Base-by-base conservation (phyloP, 768 basidiomycete genomes). In the Epithele typhae region DNA sequence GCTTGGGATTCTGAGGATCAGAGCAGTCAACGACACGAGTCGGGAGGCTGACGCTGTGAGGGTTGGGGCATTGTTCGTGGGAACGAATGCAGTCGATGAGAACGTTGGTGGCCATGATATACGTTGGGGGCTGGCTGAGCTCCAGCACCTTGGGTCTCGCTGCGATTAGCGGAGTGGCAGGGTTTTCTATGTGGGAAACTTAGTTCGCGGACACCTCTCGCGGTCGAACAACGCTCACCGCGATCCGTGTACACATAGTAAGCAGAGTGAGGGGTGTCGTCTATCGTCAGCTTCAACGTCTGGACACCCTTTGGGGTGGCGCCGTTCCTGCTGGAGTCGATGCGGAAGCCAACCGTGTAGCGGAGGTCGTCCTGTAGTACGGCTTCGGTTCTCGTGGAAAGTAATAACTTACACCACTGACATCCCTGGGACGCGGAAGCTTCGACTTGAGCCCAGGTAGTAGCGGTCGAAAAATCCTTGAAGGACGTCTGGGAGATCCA, bases 1-100 rank as follows among this genome's bases (percentile, higher is more conserved):
- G 34, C 1, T 15, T 25, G 8, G 45, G 45, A 17, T 35, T 41
- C 4, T n/a, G 2, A 5, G 50, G 50, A 15, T 51, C 45, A 3
- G 30, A 24, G 27, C 50, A 51, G 33, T 51, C 50, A 9, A 51
- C 35, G 17, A 46, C 40, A 9, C 50, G 45, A 1, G 45, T 43
- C 3, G 50, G 50, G 7, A 51, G 50, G 5, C 14, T 15, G 7
- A 22, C 25, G 14, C 9, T 25, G 40, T 39, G 25, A 5, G 27
- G 24, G 1, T 27, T 11, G 9, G 37, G 45, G n/a, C 50, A 51
- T n/a, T 10, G 40, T 8, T 30, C 30, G 19, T 51, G 50, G 1
- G 37, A 30, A 1, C 37, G 27, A 14, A 38, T 39, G 33, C 50
- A 51, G 3, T 46, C 40, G 21, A 11, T 23, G 11, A 51, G 19